These are phyloP conservation scores for Biscogniauxia sp. DNA, from an alignment of 2,329 filamentous ascomycete genomes.

Conservation along the genomic window DNA sequence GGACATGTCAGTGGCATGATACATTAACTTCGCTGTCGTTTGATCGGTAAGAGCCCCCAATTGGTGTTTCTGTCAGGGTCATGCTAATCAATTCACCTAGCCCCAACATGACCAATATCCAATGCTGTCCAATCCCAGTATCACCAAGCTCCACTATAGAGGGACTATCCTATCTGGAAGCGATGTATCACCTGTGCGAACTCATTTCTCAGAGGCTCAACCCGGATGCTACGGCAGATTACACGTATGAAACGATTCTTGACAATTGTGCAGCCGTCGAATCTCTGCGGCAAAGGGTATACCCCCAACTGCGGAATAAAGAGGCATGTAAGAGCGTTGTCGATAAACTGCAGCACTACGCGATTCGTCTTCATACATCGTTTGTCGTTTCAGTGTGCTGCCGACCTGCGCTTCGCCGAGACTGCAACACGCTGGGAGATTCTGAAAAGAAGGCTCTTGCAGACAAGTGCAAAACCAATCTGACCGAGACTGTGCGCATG, in stretches of 20 bases:
- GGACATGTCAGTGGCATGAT: constrained; percentile 67
- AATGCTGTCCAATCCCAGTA: constrained; percentile 53
- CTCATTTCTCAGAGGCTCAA: constrained; percentile 58
- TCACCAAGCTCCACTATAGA: constrained; percentile 41
- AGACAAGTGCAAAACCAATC: constrained; percentile 58
- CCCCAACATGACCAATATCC: constrained; percentile 61
- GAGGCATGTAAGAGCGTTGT: constrained; percentile 63
- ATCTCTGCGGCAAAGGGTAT: constrained; percentile 47
- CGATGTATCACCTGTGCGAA: constrained; percentile 63
- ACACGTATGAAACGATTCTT: constrained; percentile 54
- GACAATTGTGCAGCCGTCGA: constrained; percentile 56
- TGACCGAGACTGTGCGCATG: constrained; percentile 66
- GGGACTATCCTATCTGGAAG: constrained; percentile 59
- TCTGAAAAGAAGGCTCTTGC: constrained; percentile 55
- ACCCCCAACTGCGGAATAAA: constrained; percentile 55
- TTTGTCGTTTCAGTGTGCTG: constrained; percentile 66
- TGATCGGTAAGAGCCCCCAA: constrained; percentile 46
- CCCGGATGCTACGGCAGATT: constrained; percentile 49
- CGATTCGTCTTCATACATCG: constrained; percentile 62
- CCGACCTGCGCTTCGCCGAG: constrained; percentile 57
- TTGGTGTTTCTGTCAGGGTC: background rate
- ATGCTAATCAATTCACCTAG: constrained; percentile 31
- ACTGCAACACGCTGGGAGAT: constrained; percentile 47
- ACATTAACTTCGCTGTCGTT: constrained; percentile 65
- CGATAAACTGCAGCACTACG: constrained; percentile 62